phyloP scores from a whole-genome alignment of 345 rosid species.

The Kandelia obovata region DNA sequence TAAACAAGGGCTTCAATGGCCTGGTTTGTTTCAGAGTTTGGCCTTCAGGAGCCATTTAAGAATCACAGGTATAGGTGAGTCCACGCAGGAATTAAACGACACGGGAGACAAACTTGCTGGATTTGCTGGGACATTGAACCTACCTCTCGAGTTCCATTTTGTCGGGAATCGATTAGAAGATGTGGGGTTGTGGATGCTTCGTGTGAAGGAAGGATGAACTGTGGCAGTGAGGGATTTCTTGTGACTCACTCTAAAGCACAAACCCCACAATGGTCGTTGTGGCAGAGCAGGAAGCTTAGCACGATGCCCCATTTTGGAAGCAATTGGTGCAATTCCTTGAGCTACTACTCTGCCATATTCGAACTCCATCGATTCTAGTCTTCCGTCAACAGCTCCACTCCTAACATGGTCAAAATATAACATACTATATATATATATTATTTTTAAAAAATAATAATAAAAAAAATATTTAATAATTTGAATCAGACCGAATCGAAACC shows the following conservation, averaged over 20 bases:
- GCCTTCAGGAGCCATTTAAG: conserved; percentile 77
- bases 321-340: conserved; percentile 65
- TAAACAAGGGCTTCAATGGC: conserved; percentile 98
- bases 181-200: conserved; percentile 98
- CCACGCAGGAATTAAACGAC: conserved; percentile 78
- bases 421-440: no score
- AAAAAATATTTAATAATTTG: no score
- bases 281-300: conserved; percentile 84
- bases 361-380: conserved; percentile 67
- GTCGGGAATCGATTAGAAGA: conserved; percentile 93
- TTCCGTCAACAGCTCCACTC: conserved; percentile 19
- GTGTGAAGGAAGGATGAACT: conserved; percentile 75
- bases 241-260: conserved; percentile 74
- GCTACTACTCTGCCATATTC: conserved; percentile 70
- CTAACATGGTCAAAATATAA: no score
- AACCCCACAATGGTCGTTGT: conserved; percentile 56
- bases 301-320: conserved; percentile 49
- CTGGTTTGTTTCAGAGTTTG: conserved; percentile 86
- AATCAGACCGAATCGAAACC: no score
- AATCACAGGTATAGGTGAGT: conserved; percentile 89
- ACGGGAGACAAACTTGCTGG: conserved; percentile 83
- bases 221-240: conserved; percentile 75
- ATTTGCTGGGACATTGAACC: conserved; percentile 74
- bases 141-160: conserved; percentile 88
- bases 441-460: no score